phyloP scores from a whole-genome alignment of 2,329 filamentous ascomycete species.

The Zasmidium citrigriseum region DNA sequence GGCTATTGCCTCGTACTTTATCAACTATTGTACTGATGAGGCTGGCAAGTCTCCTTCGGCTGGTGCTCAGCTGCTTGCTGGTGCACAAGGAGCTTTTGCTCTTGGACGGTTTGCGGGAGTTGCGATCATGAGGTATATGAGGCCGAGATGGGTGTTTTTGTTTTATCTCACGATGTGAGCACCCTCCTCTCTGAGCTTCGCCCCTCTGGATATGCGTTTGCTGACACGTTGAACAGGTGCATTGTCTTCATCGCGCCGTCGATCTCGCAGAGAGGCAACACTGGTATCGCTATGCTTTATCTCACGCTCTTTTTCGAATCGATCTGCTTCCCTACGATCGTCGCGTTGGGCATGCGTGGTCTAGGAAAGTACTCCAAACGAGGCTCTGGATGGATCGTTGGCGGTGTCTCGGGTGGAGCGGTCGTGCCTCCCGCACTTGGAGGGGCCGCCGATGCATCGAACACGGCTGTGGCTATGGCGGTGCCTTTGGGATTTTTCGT shows the following conservation, averaged over 20 bases:
- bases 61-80: conserved; percentile 69
- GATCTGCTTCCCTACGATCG: conserved; percentile 80
- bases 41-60: conserved; percentile 54
- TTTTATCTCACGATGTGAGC: conserved; percentile 58
- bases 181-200: background rate
- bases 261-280: conserved; percentile 54
- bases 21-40: conserved; percentile 61
- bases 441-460: conserved; percentile 62
- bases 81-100: conserved; percentile 72
- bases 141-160: conserved; percentile 70
- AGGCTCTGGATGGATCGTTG: conserved; percentile 72
- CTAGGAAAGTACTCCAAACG: conserved; percentile 76
- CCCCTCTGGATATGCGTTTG: background rate
- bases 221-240: conserved; percentile 16
- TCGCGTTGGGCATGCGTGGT: conserved; percentile 74
- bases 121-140: conserved; percentile 65
- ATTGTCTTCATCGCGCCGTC: conserved; percentile 60
- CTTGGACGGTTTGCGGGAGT: conserved; percentile 70
- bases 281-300: conserved; percentile 61
- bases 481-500: conserved; percentile 50
- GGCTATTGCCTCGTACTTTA: conserved; percentile 62
- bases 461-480: conserved; percentile 20
- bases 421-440: conserved; percentile 70
- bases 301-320: conserved; percentile 76
- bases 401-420: conserved; percentile 66